phyloP scores from a whole-genome alignment of 208 protist genomes.

The Trypanosoma cruzi region DNA sequence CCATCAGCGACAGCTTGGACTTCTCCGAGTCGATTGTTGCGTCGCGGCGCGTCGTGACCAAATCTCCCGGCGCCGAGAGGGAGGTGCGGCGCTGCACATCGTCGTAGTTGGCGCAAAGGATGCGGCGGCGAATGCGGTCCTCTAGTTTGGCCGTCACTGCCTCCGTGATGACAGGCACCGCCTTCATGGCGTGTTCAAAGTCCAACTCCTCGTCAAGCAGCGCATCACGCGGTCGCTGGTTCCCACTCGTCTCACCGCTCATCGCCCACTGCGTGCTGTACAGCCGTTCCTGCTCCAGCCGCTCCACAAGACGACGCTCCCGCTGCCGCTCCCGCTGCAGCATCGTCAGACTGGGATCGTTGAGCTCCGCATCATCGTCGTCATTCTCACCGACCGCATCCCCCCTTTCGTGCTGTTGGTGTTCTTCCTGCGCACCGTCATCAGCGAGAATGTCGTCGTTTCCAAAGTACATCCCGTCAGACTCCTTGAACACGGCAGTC shows the following conservation, averaged over 20 bases:
- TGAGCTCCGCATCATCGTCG: constrained; percentile 66
- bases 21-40: constrained; percentile 78
- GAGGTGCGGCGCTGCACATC: constrained; percentile 66
- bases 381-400: constrained; percentile 36
- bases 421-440: constrained; percentile 6
- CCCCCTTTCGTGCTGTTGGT: neutral
- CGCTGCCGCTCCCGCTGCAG: constrained; percentile 75
- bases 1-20: constrained; percentile 90
- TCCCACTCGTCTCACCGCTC: constrained; percentile 75
- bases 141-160: constrained; percentile 82
- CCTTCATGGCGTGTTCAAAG: constrained; percentile 90
- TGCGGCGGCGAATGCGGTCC: constrained; percentile 88
- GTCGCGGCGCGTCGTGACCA: constrained; percentile 54
- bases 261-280: constrained; percentile 85
- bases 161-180: constrained; percentile 86
- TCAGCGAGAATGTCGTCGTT: constrained; percentile 48
- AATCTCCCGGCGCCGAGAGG: constrained; percentile 63
- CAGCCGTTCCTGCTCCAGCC: constrained; percentile 81
- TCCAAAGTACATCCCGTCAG: constrained; percentile 45
- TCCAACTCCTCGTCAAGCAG: constrained; percentile 86
- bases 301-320: constrained; percentile 62
- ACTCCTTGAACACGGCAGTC: constrained; percentile 37
- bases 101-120: constrained; percentile 78
- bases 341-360: constrained; percentile 63
- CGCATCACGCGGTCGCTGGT: constrained; percentile 78